Evolutionary conservation across 805 yeast genomes (phyloP), one percentile per base, ranked within the genome.

Genomic region (Helenozyma baotianmanensis): DNA sequence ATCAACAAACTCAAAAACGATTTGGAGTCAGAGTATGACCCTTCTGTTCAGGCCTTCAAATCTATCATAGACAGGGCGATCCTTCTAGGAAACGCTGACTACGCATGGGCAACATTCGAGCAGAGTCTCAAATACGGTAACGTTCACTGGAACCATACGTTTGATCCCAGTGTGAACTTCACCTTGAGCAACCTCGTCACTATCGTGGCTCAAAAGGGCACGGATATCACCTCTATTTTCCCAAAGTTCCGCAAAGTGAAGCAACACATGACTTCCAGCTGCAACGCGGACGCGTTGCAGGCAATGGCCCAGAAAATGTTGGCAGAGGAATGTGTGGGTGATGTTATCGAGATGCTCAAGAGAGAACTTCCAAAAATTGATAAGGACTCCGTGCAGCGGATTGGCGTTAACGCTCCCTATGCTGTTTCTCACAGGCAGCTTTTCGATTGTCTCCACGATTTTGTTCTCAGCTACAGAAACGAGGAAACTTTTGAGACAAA

Each of bases 151-250:
- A 18, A 27, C 7, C 40, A 43, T 9, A 21, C 33, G 6, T 8
- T 23, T 2, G 47, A 45, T 31, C 49, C 49, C 14, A 15, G 42
- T 1, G 25, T 40, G 4, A 28, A 39, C 2, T 17, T 13, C 5
- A 58, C 73, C 0, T 53, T 80, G 37, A 65, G 67, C 46, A 58
- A 68, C 11, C 68, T 75, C 41, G 59, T 76, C 8, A 40, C 68
- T 16, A 41, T 61, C 0, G 32, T 58, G 7, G 58, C 66, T 15
- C 55, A 63, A 21, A 51, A 59, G 10, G 53, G 64, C 33, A 40
- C 30, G 9, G 44, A 47, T 16, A 44, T 60, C 10, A 35, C 39
- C 10, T 50, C 42, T 5, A 40, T 59, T 1, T 66, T 64, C 38
- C 53, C 56, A 4, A 47, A 48, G 7, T 64, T 64, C 51, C 53